These are phyloP conservation scores for Termitomyces sp. DNA, from an alignment of 768 basidiomycete species.

Conservation along the genomic window DNA sequence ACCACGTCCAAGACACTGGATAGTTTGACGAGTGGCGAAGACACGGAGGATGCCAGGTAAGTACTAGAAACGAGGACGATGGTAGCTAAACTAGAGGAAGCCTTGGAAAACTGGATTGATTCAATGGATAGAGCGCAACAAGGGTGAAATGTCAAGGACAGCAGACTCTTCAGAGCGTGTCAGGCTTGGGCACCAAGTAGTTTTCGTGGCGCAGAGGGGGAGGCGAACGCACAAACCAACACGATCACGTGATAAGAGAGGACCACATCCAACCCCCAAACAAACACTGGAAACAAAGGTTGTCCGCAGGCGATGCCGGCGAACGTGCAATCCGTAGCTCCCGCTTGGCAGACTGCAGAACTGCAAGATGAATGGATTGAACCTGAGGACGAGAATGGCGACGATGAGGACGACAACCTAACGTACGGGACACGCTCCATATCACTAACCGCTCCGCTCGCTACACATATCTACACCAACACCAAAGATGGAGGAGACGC, in stretches of 20 bases:
- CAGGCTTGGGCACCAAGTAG: no score
- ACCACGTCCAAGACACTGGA: neutral
- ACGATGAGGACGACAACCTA: constrained; percentile 34
- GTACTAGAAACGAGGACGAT: no score
- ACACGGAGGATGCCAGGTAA: neutral
- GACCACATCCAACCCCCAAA: neutral
- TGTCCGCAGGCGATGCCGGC: constrained; percentile 27
- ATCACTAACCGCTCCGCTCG: constrained; percentile 58
- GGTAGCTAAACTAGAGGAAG: no score
- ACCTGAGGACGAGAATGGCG: constrained; percentile 40
- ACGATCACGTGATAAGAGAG: constrained; percentile 22
- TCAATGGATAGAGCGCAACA: no score
- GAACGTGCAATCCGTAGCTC: constrained; percentile 25
- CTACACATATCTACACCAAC: constrained; percentile 49
- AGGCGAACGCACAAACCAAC: constrained; percentile 5
- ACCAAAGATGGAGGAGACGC: constrained; percentile 29
- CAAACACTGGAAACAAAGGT: constrained; percentile 6
- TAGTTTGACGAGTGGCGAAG: neutral
- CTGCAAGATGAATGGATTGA: constrained; percentile 92
- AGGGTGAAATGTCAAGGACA: neutral
- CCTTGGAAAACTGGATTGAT: no score
- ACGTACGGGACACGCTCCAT: constrained; percentile 53
- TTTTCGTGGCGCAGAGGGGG: constrained; percentile 4
- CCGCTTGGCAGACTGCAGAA: constrained; percentile 88
- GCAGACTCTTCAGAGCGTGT: neutral